These are phyloP conservation scores for Alternaria brassicae DNA, from an alignment of 2,329 filamentous ascomycete genomes.

Conservation along the genomic window DNA sequence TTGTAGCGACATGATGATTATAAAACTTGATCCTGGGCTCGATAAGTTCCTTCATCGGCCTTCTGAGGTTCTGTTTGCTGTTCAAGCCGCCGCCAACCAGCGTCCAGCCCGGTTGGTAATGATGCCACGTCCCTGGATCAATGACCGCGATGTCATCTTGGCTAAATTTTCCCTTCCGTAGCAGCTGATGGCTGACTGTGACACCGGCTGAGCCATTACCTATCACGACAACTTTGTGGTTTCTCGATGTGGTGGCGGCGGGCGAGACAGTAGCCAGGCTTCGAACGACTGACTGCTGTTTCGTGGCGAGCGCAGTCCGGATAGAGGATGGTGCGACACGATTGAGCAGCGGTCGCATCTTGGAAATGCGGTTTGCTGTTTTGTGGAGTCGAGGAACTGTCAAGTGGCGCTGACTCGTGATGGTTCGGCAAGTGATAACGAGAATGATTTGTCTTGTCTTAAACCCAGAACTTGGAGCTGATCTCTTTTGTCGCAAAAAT, in stretches of 20 bases:
- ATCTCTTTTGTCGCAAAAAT: neutral
- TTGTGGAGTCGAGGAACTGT: neutral
- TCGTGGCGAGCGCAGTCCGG: neutral
- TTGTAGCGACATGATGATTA: slow-evolving; percentile 57
- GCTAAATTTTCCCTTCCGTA: slow-evolving; percentile 63
- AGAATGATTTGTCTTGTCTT: neutral
- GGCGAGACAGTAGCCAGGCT: slow-evolving; percentile 34
- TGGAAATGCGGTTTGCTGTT: neutral
- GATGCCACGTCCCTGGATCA: slow-evolving; percentile 68
- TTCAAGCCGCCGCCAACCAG: slow-evolving; percentile 72
- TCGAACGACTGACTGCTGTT: neutral
- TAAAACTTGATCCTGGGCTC: slow-evolving; percentile 68
- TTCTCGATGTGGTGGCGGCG: slow-evolving; percentile 43
- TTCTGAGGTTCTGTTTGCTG: slow-evolving; percentile 63
- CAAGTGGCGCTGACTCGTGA: neutral
- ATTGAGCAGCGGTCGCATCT: neutral
- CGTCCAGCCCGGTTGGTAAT: slow-evolving; percentile 75
- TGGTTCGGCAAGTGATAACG: neutral
- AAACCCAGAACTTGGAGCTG: neutral
- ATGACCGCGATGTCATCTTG: slow-evolving; percentile 69
- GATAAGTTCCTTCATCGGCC: slow-evolving; percentile 59
- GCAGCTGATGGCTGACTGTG: slow-evolving; percentile 70
- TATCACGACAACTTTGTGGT: slow-evolving; percentile 70
- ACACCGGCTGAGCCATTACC: slow-evolving; percentile 72
- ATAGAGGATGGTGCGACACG: neutral